A percentile compares a stretch with the other conserved stretches of the same genome.
phyloP scores from a whole-genome alignment of 2,329 filamentous ascomycete species.

The Ophiocordyceps polyrhachis-furcata region DNA sequence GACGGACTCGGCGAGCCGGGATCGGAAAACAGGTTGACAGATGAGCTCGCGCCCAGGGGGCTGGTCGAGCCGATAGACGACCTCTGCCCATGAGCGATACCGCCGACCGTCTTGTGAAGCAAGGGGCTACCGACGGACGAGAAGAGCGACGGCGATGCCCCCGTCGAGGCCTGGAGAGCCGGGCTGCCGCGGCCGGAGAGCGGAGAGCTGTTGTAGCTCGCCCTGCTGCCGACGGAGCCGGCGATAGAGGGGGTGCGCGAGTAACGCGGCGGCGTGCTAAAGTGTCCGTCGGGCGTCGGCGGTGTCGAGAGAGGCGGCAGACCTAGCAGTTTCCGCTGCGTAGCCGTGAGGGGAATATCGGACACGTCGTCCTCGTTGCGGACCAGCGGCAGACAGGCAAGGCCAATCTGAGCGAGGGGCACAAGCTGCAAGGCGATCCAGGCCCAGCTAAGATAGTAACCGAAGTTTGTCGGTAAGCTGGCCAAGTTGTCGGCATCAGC shows the following conservation, averaged over 20 bases:
- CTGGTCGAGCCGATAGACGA: slow-evolving; percentile 43
- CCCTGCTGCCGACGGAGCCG: slow-evolving; percentile 41
- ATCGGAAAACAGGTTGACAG: slow-evolving; percentile 31
- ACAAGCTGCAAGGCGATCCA: slow-evolving; percentile 33
- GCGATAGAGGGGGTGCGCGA: slow-evolving; percentile 50
- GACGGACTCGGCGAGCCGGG: slow-evolving; percentile 36
- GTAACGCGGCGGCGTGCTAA: slow-evolving; percentile 77
- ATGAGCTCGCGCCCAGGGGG: slow-evolving; percentile 29
- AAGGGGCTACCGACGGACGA: slow-evolving; percentile 32
- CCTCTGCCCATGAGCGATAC: slow-evolving; percentile 28
- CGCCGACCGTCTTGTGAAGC: slow-evolving; percentile 47
- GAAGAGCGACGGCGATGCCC: slow-evolving; percentile 26
- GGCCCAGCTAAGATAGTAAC: slow-evolving; percentile 21
- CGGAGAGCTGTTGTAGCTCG: slow-evolving; percentile 38
- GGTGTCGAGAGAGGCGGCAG: slow-evolving; percentile 46
- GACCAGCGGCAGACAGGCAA: slow-evolving; percentile 55
- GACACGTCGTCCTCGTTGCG: slow-evolving; percentile 56
- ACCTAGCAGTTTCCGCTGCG: slow-evolving; percentile 66
- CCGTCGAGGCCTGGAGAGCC: slow-evolving; percentile 11
- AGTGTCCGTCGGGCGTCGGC: slow-evolving; percentile 48
- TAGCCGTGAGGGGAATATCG: slow-evolving; percentile 68
- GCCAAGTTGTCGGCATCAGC: neutral
- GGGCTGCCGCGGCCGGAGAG: slow-evolving; percentile 37
- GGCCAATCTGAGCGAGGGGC: slow-evolving; percentile 49
- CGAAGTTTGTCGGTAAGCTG: slow-evolving; percentile 15